Evolutionary conservation across 2,329 filamentous ascomycete genomes (phyloP).

Genomic region (Geosmithia flava): DNA sequence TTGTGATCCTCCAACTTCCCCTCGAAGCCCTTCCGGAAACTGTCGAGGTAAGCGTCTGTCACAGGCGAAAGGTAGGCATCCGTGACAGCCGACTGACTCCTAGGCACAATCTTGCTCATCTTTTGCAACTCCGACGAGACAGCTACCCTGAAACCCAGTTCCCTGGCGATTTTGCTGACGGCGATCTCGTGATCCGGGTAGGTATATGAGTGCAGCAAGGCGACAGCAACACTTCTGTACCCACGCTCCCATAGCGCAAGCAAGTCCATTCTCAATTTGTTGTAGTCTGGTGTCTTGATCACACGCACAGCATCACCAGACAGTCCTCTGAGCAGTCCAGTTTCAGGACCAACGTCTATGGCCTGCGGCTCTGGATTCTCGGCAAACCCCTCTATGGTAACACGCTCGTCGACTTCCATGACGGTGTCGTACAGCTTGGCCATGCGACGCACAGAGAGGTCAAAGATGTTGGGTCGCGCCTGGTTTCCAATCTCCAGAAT

Average conservation of each 20-base stretch:
- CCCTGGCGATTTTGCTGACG: slow-evolving; percentile 61
- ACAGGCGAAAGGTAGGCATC: slow-evolving; percentile 30
- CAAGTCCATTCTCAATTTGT: slow-evolving; percentile 41
- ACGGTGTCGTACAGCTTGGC: slow-evolving; percentile 77
- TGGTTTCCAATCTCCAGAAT: slow-evolving; percentile 85
- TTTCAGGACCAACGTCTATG: slow-evolving; percentile 25
- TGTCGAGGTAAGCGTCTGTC: slow-evolving; percentile 17
- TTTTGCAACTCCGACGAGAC: slow-evolving; percentile 12
- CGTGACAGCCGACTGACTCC: slow-evolving; percentile 26
- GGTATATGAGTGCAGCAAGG: slow-evolving; percentile 85
- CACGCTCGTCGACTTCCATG: slow-evolving; percentile 81
- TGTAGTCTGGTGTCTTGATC: slow-evolving; percentile 37
- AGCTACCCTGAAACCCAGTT: slow-evolving; percentile 56
- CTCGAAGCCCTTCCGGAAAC: slow-evolving; percentile 12
- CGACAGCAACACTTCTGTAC: slow-evolving; percentile 74
- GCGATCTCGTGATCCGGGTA: slow-evolving; percentile 76
- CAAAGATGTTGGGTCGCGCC: slow-evolving; percentile 79
- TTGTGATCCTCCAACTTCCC: slow-evolving; percentile 9
- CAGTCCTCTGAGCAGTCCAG: slow-evolving; percentile 49
- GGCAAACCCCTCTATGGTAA: slow-evolving; percentile 83
- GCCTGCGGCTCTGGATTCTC: slow-evolving; percentile 61
- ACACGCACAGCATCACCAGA: slow-evolving; percentile 60
- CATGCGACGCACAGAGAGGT: slow-evolving; percentile 74
- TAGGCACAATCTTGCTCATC: slow-evolving; percentile 29
- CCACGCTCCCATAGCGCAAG: slow-evolving; percentile 51